phyloP scores from a whole-genome alignment of 2,329 filamentous ascomycete species.

The Aspergillus sp. region DNA sequence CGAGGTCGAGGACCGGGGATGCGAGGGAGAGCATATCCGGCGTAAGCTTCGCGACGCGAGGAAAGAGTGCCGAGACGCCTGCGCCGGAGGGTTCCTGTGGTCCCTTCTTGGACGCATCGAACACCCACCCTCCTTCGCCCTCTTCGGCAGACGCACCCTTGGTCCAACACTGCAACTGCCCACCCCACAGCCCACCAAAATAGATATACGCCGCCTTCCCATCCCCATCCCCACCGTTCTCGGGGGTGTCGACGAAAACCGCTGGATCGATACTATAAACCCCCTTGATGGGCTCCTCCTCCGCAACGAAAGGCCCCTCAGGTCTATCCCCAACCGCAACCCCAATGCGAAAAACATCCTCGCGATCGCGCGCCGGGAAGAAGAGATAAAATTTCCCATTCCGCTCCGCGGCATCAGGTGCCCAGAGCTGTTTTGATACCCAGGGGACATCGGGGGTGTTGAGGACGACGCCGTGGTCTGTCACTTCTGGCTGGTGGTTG shows the following conservation, averaged over 20 bases:
- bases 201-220: conserved; percentile 64
- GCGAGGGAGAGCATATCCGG: conserved; percentile 70
- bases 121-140: conserved; percentile 46
- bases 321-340: conserved; percentile 68
- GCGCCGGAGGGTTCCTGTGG: conserved; percentile 63
- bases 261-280: conserved; percentile 80
- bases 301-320: conserved; percentile 71
- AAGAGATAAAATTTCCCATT: conserved; percentile 76
- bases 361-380: conserved; percentile 74
- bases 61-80: conserved; percentile 63
- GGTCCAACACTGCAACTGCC: conserved; percentile 77
- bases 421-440: conserved; percentile 81
- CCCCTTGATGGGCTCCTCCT: conserved; percentile 67
- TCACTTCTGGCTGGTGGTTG: conserved; percentile 53
- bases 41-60: conserved; percentile 68
- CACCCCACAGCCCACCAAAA: conserved; percentile 81
- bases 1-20: conserved; percentile 60
- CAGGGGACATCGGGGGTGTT: conserved; percentile 70
- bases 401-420: conserved; percentile 72
- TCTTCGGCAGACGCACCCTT: conserved; percentile 13
- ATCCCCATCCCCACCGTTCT: background rate
- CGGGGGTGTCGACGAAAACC: conserved; percentile 65
- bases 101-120: conserved; percentile 59
- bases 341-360: conserved; percentile 74
- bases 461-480: conserved; percentile 74